Conservation (phyloP, 2,329 filamentous ascomycete genomes). For the Chalaropsis ovoidea region DNA sequence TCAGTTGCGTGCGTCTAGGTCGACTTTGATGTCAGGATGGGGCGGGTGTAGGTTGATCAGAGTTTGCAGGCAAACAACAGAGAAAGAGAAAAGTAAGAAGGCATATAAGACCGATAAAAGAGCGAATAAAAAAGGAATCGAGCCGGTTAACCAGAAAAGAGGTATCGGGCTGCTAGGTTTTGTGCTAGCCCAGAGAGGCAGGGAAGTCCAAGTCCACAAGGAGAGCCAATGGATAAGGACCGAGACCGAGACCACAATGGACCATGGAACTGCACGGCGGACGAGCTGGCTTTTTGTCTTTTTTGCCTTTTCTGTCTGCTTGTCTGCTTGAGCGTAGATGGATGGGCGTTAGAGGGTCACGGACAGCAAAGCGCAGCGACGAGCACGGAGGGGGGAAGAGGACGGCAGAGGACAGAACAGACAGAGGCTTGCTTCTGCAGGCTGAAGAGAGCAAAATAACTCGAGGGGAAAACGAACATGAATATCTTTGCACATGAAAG, state of each 20-base stretch:
- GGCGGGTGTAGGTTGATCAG: not conserved
- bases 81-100: not conserved
- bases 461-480: not conserved
- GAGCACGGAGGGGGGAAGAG: too few species aligned
- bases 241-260: not conserved
- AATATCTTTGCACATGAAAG: not conserved
- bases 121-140: not conserved
- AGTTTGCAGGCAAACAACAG: not conserved
- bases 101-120: not conserved
- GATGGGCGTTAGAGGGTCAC: not conserved
- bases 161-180: not conserved
- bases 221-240: not conserved
- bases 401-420: not conserved
- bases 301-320: too few species aligned
- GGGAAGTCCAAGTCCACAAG: not conserved
- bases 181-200: not conserved
- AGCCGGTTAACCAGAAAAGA: not conserved
- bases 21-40: constrained; percentile 2
- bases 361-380: not conserved
- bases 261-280: not conserved
- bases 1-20: not conserved
- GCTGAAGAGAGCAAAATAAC: not conserved
- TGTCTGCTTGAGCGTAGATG: not conserved
- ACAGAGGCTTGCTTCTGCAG: not conserved
- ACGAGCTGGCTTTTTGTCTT: not conserved